Percentiles rank a stretch among this genome's conserved stretches.
Evolutionary conservation across 495 filamentous ascomycete genomes (phyloP).

Genomic region (Sphaerosporella brunnea): DNA sequence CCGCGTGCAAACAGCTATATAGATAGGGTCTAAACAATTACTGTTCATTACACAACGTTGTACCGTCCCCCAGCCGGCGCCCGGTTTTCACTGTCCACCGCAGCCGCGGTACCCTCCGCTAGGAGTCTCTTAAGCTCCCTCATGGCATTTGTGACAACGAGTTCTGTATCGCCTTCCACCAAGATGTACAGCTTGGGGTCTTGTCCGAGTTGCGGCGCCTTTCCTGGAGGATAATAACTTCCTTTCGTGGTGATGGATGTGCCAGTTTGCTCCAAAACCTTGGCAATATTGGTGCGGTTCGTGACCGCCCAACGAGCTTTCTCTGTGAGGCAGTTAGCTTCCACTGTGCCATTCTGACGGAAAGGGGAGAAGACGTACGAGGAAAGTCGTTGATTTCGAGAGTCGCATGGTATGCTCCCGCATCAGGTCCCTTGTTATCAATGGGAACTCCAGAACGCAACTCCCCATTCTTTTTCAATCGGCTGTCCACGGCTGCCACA

Average conservation of each 20-base stretch:
- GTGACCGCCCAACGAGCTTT: conserved; percentile 98
- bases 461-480: conserved; percentile 68
- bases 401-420: conserved; percentile 90
- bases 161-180: conserved; percentile 90
- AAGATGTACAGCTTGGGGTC: conserved; percentile 90
- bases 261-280: conserved; percentile 86
- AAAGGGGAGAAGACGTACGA: conserved; percentile 35
- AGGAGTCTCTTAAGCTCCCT: conserved; percentile 71
- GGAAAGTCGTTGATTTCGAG: conserved; percentile 99
- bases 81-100: conserved; percentile 64
- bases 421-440: conserved; percentile 96
- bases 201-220: conserved; percentile 52
- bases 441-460: conserved; percentile 84
- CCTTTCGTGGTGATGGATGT: conserved; percentile 97
- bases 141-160: conserved; percentile 82
- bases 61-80: conserved; percentile 61
- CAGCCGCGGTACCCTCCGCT: conserved; percentile 82
- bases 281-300: conserved; percentile 95
- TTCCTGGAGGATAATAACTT: conserved; percentile 67
- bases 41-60: conserved; percentile 44
- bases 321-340: conserved; percentile 35
- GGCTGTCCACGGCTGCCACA: conserved; percentile 69
- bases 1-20: too few species aligned
- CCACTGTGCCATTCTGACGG: background rate
- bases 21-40: too few species aligned